Conservation (phyloP, 352 stramenopile genomes). For the Phytophthora cryptogea region DNA sequence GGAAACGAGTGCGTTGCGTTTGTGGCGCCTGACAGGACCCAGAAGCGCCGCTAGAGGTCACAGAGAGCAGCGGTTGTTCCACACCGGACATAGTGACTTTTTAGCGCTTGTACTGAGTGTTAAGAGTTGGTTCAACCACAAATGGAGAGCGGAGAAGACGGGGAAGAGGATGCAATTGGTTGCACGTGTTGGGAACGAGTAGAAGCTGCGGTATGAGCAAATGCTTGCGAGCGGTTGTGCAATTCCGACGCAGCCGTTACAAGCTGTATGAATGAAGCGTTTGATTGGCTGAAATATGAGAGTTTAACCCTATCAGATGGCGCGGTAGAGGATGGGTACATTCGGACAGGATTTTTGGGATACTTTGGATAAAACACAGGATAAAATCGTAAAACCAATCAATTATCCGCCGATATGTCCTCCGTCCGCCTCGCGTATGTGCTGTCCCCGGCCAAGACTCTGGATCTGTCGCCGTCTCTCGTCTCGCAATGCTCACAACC, state of each 20-base stretch:
- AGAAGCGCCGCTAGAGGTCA: conserved; percentile 18
- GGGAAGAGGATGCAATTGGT: neutral
- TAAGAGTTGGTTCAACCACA: conserved; percentile 2
- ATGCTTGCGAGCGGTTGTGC: neutral
- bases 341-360: too few relatives aligned
- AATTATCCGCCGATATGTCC: neutral
- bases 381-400: too few relatives aligned
- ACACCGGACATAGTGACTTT: conserved; percentile 32
- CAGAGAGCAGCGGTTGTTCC: conserved; percentile 43
- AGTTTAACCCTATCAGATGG: conserved; percentile 15
- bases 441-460: conserved; percentile 90
- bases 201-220: neutral
- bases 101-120: conserved; percentile 3
- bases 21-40: conserved; percentile 4
- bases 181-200: neutral
- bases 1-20: conserved; percentile 40
- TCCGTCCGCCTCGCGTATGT: conserved; percentile 68
- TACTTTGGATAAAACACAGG: too few relatives aligned
- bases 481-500: conserved; percentile 46
- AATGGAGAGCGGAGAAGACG: conserved; percentile 11
- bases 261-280: conserved; percentile 2
- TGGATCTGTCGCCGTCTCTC: conserved; percentile 60
- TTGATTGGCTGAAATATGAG: conserved; percentile 8
- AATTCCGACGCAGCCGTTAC: neutral
- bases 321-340: conserved; percentile 18